Percentiles rank a stretch among this genome's conserved stretches.
These are phyloP conservation scores for Calvatia gigantea DNA, from an alignment of 768 basidiomycete species.

Conservation along the genomic window DNA sequence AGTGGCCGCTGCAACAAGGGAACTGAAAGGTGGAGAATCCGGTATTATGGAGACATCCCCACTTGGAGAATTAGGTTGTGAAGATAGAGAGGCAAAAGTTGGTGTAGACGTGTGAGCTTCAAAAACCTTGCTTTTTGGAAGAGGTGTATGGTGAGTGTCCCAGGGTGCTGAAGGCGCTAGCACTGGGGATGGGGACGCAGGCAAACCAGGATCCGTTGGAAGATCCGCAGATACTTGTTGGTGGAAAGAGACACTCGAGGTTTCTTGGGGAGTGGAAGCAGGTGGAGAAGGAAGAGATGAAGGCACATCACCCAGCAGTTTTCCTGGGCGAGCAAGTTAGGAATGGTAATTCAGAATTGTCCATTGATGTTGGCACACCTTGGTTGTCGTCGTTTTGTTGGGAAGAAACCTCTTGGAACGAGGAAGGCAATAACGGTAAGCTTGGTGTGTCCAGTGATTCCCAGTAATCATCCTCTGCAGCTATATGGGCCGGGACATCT, in stretches of 20 bases:
- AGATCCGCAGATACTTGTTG: neutral
- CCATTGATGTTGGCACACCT: neutral
- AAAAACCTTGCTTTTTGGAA: neutral
- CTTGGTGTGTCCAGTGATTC: slow-evolving; percentile 27
- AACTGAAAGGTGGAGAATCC: slow-evolving; percentile 12
- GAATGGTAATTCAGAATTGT: neutral
- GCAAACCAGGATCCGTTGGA: neutral
- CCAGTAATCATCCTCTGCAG: slow-evolving; percentile 44
- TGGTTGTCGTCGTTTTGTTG: neutral
- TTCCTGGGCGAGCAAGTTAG: neutral
- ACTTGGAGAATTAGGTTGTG: slow-evolving; percentile 16
- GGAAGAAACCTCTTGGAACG: slow-evolving; percentile 1
- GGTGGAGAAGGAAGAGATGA: slow-evolving; percentile 17
- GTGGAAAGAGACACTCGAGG: neutral
- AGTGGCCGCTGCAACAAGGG: slow-evolving; percentile 14
- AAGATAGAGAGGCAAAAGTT: slow-evolving; percentile 26
- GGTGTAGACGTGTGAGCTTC: slow-evolving; percentile 7
- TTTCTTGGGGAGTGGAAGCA: slow-evolving; percentile 3
- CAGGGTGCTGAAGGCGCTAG: neutral
- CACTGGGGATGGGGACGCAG: neutral
- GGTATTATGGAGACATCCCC: slow-evolving; percentile 6
- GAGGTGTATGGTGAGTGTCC: slow-evolving; percentile 1
- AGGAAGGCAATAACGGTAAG: neutral
- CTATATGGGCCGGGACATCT: slow-evolving; percentile 40
- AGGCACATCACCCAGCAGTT: neutral